Evolutionary conservation across 2,329 filamentous ascomycete genomes (phyloP), one percentile per base, ranked within the genome.

Genomic region (Aureobasidium sp.): DNA sequence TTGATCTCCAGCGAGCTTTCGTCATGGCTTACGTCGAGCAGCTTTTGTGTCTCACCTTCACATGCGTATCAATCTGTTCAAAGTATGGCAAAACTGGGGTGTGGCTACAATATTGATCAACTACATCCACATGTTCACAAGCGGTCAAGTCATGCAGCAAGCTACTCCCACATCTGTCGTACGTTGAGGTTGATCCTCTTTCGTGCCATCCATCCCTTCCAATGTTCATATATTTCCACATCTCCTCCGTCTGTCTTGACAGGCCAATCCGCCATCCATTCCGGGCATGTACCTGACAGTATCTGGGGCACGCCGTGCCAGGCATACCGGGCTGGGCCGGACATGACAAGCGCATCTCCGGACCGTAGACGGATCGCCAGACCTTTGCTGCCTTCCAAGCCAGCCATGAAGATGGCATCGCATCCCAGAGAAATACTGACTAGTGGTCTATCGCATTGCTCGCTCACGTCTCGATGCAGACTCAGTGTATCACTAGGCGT

Each of bases 231-330:
- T 47, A 74, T 78, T 14, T 64, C 59, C 47, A 12, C 49, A 5
- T 63, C 27, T n/a, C 64, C 57, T 5, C 66, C 64, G 20, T 66
- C 63, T 36, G 67, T 64, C 27, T 66, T 68, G 11, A 74, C 78
- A 9, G 92, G 92, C 92, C 92, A 97, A 45, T 87, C 78, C 62
- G 79, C 76, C 55, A 97, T 74, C 74, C 87, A 89, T 0, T 77
- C 77, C 0, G 93, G 93, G 74, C 92, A 97, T 0, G 90, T 96
- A 0, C 78, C 84, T 51, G 85, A 82, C 39, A 97, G 71, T 14
- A 97, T 87, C 72, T 92, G 94, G 6, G 94, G 92, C 14, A 97
- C 91, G 14, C 90, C 92, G 76, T 97, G 94, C 93, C 93, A 97
- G 2, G 93, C 92, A 75, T 91, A 96, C 47, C 94, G 82, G 4